Conservation (phyloP, 208 protist genomes). For the Acanthamoeba royreba region DNA sequence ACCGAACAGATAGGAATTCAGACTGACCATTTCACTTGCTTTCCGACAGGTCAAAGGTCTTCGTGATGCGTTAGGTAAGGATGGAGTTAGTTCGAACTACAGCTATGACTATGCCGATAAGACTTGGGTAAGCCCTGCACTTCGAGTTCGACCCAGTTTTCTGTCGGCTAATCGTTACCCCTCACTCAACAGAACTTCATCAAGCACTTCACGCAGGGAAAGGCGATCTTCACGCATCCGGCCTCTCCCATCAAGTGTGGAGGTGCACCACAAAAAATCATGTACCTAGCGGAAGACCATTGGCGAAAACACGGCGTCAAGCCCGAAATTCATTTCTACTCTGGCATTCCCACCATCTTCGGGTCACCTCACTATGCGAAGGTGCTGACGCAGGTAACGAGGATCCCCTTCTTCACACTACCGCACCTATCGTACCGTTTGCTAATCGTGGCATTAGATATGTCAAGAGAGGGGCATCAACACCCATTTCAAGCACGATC, state of each 20-base stretch:
- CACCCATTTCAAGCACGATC: slow-evolving; percentile 47
- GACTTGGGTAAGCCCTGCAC: slow-evolving; percentile 25
- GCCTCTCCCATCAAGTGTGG: slow-evolving; percentile 69
- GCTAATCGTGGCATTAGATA: slow-evolving; percentile 13
- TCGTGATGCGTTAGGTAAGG: slow-evolving; percentile 62
- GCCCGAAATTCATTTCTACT: slow-evolving; percentile 53
- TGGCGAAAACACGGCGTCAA: slow-evolving; percentile 39
- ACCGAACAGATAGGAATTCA: neutral
- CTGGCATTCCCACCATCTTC: slow-evolving; percentile 58
- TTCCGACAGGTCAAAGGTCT: slow-evolving; percentile 48
- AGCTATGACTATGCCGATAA: slow-evolving; percentile 55
- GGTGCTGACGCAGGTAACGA: neutral
- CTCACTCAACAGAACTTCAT: slow-evolving; percentile 6
- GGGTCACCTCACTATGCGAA: neutral
- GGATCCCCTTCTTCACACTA: neutral
- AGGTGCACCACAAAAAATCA: slow-evolving; percentile 74
- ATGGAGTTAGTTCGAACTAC: slow-evolving; percentile 70
- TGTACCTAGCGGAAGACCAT: slow-evolving; percentile 68
- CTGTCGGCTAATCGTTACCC: neutral
- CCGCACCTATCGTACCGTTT: slow-evolving; percentile 38
- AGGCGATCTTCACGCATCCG: slow-evolving; percentile 70
- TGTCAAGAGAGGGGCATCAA: slow-evolving; percentile 46
- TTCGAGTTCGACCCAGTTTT: neutral
- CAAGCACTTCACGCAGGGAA: slow-evolving; percentile 49
- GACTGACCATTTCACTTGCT: neutral